Evolutionary conservation across 495 filamentous ascomycete species (phyloP), one percentile per base, ranked within the genome.

Genomic region (Tuber calosporum): DNA sequence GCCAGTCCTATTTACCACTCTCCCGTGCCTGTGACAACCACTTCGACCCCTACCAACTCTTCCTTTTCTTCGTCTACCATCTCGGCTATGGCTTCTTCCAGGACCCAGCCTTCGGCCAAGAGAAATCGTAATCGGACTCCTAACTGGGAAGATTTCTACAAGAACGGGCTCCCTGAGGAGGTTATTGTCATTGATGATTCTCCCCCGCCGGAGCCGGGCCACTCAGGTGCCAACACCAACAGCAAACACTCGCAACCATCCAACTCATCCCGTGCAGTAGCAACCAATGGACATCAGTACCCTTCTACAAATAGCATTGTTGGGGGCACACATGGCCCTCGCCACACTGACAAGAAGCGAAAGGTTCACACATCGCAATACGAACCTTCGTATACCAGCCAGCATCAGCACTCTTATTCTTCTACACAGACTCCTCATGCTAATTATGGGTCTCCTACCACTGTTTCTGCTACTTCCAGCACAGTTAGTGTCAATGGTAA

Each of bases 131-230:
- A 82, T 78, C 82, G 79, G 71, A 86, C 87, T 74, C 90, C 92
- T 73, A 89, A 98, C 84, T 98, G 94, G 94, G 84, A 87, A 42
- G 87, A 89, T 74, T 98, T 96, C 81, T 98, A 97, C 83, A 92
- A 91, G 82, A 96, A 97, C 83, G 94, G 94, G 30, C 83, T 94
- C 22, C 94, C 94, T 20, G 91, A 94, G 81, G 94, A 97, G 83
- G 88, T 98, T 82, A 97, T 98, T 81, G 90, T 97, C 74, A 98
- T 98, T 82, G 92, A 97, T 79, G 94, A 97, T 83, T 89, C 91
- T n/a, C 89, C 90, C 58, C 90, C 90, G 72, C 86, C 88, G 34
- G 88, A 90, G 41, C 74, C 73, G 13, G 53, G 53, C 53, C 53
- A 62, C 26, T 19, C 26, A 62, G 30, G 53, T 62, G 77, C 83